Evolutionary conservation across 352 stramenopile species (phyloP).

Genomic region (Saprolegnia parasitica): DNA sequence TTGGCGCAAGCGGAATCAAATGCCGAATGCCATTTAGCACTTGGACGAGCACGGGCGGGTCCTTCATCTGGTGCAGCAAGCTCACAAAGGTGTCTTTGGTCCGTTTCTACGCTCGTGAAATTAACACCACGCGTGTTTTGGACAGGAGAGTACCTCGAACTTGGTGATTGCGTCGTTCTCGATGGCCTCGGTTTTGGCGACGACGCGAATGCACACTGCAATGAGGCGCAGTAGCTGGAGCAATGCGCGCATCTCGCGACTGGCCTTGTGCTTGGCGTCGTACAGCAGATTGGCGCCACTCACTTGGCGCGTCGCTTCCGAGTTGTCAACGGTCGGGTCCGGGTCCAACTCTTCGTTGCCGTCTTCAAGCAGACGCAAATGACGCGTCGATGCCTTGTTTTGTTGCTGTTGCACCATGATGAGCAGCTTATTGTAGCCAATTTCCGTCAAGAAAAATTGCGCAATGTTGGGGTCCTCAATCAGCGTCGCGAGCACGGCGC

Average conservation of each 20-base stretch:
- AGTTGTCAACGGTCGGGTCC: background rate
- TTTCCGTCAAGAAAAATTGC: slow-evolving; percentile 14
- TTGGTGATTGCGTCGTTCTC: slow-evolving; percentile 21
- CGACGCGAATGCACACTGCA: slow-evolving; percentile 20
- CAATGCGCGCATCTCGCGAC: slow-evolving; percentile 15
- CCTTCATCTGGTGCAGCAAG: background rate
- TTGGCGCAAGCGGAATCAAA: background rate
- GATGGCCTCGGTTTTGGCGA: background rate
- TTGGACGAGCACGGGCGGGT: slow-evolving; percentile 18
- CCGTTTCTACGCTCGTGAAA: slow-evolving; percentile 23
- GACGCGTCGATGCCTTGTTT: slow-evolving; percentile 1
- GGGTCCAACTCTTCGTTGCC: background rate
- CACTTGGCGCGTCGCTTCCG: background rate
- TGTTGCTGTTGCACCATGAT: slow-evolving; percentile 20
- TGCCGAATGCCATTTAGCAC: slow-evolving; percentile 12
- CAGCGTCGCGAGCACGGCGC: slow-evolving; percentile 19
- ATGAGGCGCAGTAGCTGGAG: slow-evolving; percentile 23
- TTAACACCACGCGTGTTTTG: background rate
- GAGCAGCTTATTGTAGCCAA: slow-evolving; percentile 19
- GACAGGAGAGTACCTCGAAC: slow-evolving; percentile 13
- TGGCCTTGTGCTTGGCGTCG: slow-evolving; percentile 2
- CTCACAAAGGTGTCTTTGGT: slow-evolving; percentile 27
- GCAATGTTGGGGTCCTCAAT: slow-evolving; percentile 8
- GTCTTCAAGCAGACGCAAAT: background rate
- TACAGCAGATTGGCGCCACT: slow-evolving; percentile 14